phyloP scores from a whole-genome alignment of 2,329 filamentous ascomycete genomes.

The Ilyonectria robusta region DNA sequence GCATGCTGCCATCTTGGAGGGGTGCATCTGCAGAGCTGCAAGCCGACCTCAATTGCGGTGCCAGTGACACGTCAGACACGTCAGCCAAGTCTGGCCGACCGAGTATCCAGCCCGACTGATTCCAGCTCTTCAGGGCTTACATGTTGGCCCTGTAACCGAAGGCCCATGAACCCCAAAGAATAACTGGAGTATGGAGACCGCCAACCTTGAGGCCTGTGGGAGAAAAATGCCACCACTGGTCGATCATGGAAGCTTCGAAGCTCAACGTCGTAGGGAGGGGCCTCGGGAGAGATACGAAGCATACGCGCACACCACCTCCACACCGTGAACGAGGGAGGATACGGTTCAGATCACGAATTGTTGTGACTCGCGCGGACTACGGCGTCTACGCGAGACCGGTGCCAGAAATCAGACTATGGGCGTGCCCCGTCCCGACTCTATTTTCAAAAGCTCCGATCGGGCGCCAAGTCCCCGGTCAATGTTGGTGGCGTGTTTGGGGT shows the following conservation, averaged over 20 bases:
- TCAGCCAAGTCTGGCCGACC: slow-evolving; percentile 28
- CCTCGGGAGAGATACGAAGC: slow-evolving; percentile 15
- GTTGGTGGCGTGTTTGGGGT: slow-evolving; percentile 14
- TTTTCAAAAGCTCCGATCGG: slow-evolving; percentile 18
- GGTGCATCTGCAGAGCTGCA: slow-evolving; percentile 25
- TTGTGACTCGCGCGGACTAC: neutral
- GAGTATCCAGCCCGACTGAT: slow-evolving; percentile 8
- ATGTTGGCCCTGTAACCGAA: neutral
- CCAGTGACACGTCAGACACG: slow-evolving; percentile 40
- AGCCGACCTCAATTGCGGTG: slow-evolving; percentile 13
- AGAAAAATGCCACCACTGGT: neutral
- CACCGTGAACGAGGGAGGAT: slow-evolving; percentile 18
- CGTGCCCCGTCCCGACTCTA: slow-evolving; percentile 13
- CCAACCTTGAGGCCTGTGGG: neutral
- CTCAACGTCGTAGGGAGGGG: neutral
- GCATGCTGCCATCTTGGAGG: slow-evolving; percentile 20
- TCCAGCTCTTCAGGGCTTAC: slow-evolving; percentile 5
- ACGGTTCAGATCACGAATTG: slow-evolving; percentile 3
- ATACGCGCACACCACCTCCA: slow-evolving; percentile 11
- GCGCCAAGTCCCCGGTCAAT: slow-evolving; percentile 1
- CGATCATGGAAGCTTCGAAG: neutral
- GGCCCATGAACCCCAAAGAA: neutral
- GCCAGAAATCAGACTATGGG: slow-evolving; percentile 6
- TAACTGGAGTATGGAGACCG: neutral
- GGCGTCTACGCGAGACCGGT: neutral